Base-by-base conservation (phyloP, 208 protist genomes). In the Acanthamoeba polyphaga region DNA sequence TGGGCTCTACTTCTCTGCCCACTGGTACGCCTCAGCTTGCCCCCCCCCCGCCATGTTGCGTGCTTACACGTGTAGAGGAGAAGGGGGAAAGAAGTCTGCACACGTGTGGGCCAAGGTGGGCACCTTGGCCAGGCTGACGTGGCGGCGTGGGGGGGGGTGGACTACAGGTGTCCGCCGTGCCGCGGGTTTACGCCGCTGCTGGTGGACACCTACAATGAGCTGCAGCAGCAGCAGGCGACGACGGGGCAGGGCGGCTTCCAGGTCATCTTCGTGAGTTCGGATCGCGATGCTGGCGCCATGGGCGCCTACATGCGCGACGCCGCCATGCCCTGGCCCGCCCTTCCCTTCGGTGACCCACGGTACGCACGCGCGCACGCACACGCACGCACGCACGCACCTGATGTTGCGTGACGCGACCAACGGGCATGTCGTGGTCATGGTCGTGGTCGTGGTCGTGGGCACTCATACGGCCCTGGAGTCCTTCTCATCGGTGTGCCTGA, bases 1-100 rank as follows among this genome's bases (percentile, higher is more conserved):
- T 2, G 90, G 90, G 8, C 10, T 94, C 60, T 94, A 94, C 66
- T 94, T 94, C 68, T 94, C 90, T 38, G 90, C 90, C 12, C 90
- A 94, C 90, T 94, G 90, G 90, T 94, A 49, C 32, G 6, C 5
- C 34, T 6, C 19, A 43, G 38, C 38, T 43, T 82, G 17, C 72
- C 6, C 72, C 72, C n/a, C 80, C n/a, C 53, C 60, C 84, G 7
- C n/a, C 24, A 2, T 1, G n/a, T 7, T 66, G 15, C 1, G 38
- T 4, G 38, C 38, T 1, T 43, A n/a, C n/a, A n/a, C n/a, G n/a
- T 43, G 38, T 1, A 43, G 38, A 3, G 38, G 38, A 3, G 38
- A 43, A 43, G 38, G 4, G 4, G 38, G 4, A 43, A 43, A 43
- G 4, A 43, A 43, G 4, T 1, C n/a, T n/a, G n/a, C n/a, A n/a